A percentile compares a stretch with the other conserved stretches of the same genome.
Evolutionary conservation across 192 early-diverging fungal genomes (phyloP).

Genomic region (Rhizoclosmatium globosum): DNA sequence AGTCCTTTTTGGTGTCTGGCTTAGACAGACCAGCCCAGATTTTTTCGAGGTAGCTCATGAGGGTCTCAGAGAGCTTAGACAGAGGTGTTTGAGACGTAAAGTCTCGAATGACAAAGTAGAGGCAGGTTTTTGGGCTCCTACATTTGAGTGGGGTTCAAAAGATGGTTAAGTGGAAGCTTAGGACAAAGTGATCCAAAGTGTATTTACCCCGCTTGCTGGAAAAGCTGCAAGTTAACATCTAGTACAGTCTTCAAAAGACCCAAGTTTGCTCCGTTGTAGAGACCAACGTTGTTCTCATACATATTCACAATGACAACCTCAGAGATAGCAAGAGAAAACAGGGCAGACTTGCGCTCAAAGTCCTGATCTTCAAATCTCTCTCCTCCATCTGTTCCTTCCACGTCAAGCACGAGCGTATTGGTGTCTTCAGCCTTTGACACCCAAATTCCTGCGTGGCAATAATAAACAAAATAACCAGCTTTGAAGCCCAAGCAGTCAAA

Average conservation of each 20-base stretch:
- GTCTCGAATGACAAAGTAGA: constrained; percentile 97
- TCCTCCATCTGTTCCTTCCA: constrained; percentile 98
- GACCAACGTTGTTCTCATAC: constrained; percentile 95
- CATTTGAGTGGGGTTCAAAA: not conserved
- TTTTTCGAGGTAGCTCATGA: constrained; percentile 84
- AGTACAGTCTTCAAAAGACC: constrained; percentile 97
- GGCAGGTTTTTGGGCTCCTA: constrained; percentile 87
- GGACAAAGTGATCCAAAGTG: constrained; percentile 5
- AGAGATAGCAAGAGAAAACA: constrained; percentile 94
- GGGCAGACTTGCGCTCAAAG: constrained; percentile 97
- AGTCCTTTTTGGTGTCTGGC: constrained; percentile 83
- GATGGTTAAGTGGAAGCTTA: not conserved
- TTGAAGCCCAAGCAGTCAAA: no score
- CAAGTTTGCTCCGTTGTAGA: constrained; percentile 99
- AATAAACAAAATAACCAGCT: not conserved
- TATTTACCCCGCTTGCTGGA: constrained; percentile 76
- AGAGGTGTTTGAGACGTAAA: constrained; percentile 90
- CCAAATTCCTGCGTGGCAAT: constrained; percentile 80
- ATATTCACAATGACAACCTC: constrained; percentile 98
- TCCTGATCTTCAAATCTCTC: constrained; percentile 97
- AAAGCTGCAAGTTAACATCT: constrained; percentile 98
- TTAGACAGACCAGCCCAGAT: constrained; percentile 93
- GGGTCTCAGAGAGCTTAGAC: constrained; percentile 76
- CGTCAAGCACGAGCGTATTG: constrained; percentile 93
- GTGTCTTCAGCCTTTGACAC: constrained; percentile 82